phyloP scores from a whole-genome alignment of 2,329 filamentous ascomycete genomes.

The Thelonectria olida region DNA sequence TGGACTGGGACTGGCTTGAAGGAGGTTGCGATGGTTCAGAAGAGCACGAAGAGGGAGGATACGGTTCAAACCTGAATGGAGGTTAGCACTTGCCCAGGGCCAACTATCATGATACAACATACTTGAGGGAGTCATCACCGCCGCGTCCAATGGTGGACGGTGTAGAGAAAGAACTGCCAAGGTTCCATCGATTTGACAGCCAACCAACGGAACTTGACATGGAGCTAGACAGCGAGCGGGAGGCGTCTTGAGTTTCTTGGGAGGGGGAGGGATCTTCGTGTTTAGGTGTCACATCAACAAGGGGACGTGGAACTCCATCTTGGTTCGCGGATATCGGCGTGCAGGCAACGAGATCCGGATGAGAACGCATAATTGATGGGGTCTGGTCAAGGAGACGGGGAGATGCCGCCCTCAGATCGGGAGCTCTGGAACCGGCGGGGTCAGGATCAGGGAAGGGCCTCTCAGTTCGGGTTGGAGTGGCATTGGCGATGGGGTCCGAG shows the following conservation, averaged over 20 bases:
- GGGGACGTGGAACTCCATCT: conserved; percentile 27
- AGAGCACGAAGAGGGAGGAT: conserved; percentile 53
- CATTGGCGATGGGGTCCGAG: conserved; percentile 51
- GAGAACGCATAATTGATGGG: conserved; percentile 38
- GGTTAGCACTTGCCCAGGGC: conserved; percentile 13
- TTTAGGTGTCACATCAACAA: conserved; percentile 36
- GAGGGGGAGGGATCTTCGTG: conserved; percentile 40
- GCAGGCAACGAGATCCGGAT: conserved; percentile 35
- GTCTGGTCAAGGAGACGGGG: conserved; percentile 37
- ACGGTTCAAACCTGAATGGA: conserved; percentile 52
- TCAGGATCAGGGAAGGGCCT: conserved; percentile 41
- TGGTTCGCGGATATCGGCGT: conserved; percentile 37
- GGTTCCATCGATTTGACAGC: conserved; percentile 66
- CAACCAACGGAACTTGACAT: conserved; percentile 59
- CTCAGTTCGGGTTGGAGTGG: conserved; percentile 40
- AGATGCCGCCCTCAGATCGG: conserved; percentile 37
- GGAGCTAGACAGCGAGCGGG: conserved; percentile 48
- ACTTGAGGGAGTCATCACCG: conserved; percentile 58
- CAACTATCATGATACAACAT: conserved; percentile 30
- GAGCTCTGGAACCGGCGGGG: conserved; percentile 35
- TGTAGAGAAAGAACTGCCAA: conserved; percentile 60
- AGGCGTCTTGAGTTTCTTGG: conserved; percentile 39
- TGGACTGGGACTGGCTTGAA: conserved; percentile 52
- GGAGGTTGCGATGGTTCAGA: conserved; percentile 51
- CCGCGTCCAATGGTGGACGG: conserved; percentile 52